Base-by-base conservation (phyloP, 768 basidiomycete species). In the Russula vinacea region DNA sequence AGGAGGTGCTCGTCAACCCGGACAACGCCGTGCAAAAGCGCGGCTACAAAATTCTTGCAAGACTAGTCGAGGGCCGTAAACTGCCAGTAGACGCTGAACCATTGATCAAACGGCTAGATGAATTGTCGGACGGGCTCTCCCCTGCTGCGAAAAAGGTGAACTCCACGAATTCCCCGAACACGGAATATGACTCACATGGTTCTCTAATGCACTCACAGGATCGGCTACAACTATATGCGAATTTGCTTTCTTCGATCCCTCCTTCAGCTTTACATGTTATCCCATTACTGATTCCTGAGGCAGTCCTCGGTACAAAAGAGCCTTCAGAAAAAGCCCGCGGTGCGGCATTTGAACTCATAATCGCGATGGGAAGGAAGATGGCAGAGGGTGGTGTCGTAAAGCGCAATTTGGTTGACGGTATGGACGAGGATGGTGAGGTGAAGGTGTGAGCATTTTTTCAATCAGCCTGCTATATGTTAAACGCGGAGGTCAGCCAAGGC, bases 21-120 rank as follows among this genome's bases (percentile, higher is more conserved):
- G 94, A 98, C 70, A 90, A 90, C 56, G 92, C 86, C 3, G 86
- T 96, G 6, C 96, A 98, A 77, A 99, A 99, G 77, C 91, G 95
- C 69, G 91, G 88, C 10, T 98, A 98, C 77, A 90, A 96, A 72
- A 86, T 90, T 19, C 80, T 98, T 17, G 80, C 88, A 37, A 88
- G 88, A 68, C 74, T 94, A 47, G 75, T 87, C n/a, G 88, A 89
- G 71, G 78, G 78, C 57, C 81, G 79, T 0, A 87, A 88, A 71
- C 24, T 55, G 44, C 29, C 73, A 37, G 70, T 80, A 50, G 82
- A 84, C 65, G 81, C 79, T 14, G 86, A 89, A 63, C 73, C 73
- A 11, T 81, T 89, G 32, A 76, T 97, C 29, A 79, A 83, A 64
- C 79, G 80, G 62, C 75, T 98, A 53, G 86, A 89, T 55, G 83